These are phyloP conservation scores for Agarophyton chilense DNA, from an alignment of 23 red algal species.

Conservation along the genomic window DNA sequence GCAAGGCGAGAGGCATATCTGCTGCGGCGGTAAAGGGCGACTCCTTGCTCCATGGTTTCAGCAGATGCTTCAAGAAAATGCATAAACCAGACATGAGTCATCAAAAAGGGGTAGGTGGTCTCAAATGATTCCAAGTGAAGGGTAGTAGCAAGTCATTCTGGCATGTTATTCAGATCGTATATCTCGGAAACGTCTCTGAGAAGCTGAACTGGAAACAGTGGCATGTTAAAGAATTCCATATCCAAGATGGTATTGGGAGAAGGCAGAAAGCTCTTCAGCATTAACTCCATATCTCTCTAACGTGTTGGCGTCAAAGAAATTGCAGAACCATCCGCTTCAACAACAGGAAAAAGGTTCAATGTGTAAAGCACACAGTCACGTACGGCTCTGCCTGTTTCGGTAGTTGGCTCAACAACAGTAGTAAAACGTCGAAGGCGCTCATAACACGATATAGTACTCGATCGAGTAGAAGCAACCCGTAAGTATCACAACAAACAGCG, in stretches of 20 bases:
- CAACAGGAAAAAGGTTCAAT: neutral
- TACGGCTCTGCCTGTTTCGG: neutral
- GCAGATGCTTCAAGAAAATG: no score
- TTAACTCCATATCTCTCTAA: neutral
- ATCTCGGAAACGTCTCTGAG: no score
- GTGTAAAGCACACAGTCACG: neutral
- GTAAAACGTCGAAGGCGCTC: no score
- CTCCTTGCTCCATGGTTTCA: neutral
- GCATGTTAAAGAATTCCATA: neutral
- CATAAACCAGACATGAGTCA: no score
- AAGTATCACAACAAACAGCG: neutral
- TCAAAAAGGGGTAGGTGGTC: neutral
- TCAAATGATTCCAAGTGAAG: neutral
- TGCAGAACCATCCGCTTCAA: neutral
- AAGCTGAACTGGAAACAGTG: neutral
- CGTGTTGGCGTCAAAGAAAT: neutral
- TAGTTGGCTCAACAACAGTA: no score
- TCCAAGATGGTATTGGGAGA: neutral
- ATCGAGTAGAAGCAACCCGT: no score
- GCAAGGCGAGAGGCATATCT: neutral
- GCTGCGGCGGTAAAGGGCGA: neutral
- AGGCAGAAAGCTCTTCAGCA: neutral
- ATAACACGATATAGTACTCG: no score
- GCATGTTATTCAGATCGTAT: neutral
- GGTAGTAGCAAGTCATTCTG: neutral